Base-by-base conservation (phyloP, 2,329 filamentous ascomycete genomes). In the Chaetomium olivaceum region DNA sequence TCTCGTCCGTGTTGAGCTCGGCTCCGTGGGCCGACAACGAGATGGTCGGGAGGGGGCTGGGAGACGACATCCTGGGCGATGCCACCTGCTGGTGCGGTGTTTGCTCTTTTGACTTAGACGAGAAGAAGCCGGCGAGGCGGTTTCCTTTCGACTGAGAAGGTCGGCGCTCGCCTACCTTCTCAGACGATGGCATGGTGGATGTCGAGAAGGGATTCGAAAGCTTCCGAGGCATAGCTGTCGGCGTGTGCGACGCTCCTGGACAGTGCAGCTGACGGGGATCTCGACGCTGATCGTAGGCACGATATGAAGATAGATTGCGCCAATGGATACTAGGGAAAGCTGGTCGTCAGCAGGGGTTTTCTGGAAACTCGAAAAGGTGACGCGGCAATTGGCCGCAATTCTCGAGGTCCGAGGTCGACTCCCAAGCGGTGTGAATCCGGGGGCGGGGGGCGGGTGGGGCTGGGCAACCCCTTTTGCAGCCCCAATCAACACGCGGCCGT, bases 11-110 rank as follows among this genome's bases (percentile, higher is more conserved):
- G 76, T 88, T 86, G 62, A 78, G 79, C 83, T 95, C 85, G 72
- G 91, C 91, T 69, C 87, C 90, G 33, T 88, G 91, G 58, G 92
- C 92, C 14, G 94, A 97, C 64, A 98, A 85, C 51, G 92, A 97
- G 74, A 98, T 97, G 62, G 90, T 94, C 48, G 94, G 94, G 73
- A 97, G 82, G 57, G 92, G 91, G 69, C 93, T 81, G 65, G 90
- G 89, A 51, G 92, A 85, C 69, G 87, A 89, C 74, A 92, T 89
- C 68, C 33, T 55, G 12, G 60, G 84, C 50, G 88, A 84, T 60
- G 66, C 75, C 67, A 79, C 79, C 72, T 82, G 77, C 73, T 82
- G 84, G 71, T 90, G 87, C 74, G 91, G 85, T 60, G 88, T 84
- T 72, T 88, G 84, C 68, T 89, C 83, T 78, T 90, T 93, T 71